Base-by-base conservation (phyloP, 371 early-diverging fungal species). In the Rhizoclosmatium hyalinum region DNA sequence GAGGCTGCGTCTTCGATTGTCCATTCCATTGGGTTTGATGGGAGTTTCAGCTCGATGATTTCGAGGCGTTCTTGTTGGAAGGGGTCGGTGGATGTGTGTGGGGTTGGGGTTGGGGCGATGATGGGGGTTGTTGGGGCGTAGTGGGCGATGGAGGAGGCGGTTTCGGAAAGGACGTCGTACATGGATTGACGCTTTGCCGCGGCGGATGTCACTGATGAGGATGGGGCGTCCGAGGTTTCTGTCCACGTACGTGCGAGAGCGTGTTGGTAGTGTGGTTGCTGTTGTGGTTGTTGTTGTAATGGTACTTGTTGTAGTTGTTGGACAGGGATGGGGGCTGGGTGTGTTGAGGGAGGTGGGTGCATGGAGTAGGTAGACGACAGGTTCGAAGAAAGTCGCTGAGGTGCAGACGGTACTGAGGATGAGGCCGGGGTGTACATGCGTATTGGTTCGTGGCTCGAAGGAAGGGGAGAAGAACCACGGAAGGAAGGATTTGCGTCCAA, bases 41-140 rank as follows among this genome's bases (percentile, higher is more conserved):
- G 64, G 12, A 64, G 64, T 41, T 64, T 64, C 32, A 64, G 43
- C 19, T 64, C 64, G 41, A 41, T 41, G 24, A 64, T 14, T 12
- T 64, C 41, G 43, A 64, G 64, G 19, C 64, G 64, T 5, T 64
- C 64, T 10, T 64, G 41, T 19, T 19, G 58, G 19, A 19, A 58
- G 6, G 58, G 58, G 21, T 58, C 58, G n/a, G 58, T 8, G 58
- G 8, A 58, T 12, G 12, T 50, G 50, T 50, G 50, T 6, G 6
- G 50, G 50, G 17, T 12, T 50, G 50, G 17, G 50, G 17, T 12
- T 17, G 6, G 50, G 50, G 17, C 50, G 50, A 50, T 50, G 50
- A 50, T 17, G 50, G 53, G n/a, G 53, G 14, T 53, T n/a, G n/a
- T n/a, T 53, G 53, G 14, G n/a, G 14, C n/a, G 53, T n/a, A 12